Evolutionary conservation across 345 rosid species (phyloP), one percentile per base, ranked within the genome.

Genomic region (Lumnitzera racemosa): DNA sequence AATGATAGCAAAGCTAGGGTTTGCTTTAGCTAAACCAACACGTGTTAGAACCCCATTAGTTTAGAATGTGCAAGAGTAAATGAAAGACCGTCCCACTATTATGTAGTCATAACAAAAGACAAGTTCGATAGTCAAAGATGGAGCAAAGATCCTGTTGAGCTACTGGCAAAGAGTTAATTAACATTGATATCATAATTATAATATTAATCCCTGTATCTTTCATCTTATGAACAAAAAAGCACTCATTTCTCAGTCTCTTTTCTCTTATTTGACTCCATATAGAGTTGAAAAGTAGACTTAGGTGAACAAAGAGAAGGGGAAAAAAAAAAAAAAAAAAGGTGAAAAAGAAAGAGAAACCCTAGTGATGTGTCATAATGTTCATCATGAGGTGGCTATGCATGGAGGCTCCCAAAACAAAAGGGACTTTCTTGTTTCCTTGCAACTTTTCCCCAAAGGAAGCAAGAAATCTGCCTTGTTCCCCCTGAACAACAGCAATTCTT

Each of bases 311-410:
- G 24, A 20, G 16, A n/a, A 25, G 36, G 20, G 20, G 17, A 12
- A 20, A 29, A 1, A 9, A 36, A 36, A 36, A 36, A 36, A 36
- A 36, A 36, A 5, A 5, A 36, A 36, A 36, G 20, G 20, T 20
- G 20, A 20, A 20, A 20, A 20, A 20, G 20, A 4, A 36, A 9
- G 43, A 36, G 43, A 7, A 36, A 36, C 11, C 31, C 43, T 36
- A 36, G 11, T 36, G 43, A 36, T 36, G 43, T 36, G 7, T 36
- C 11, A 36, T 36, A 36, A 50, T 49, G 36, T 51, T 3, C 46
- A 20, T 76, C 69, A 83, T 57, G 88, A 83, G 27, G 94, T 87
- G 65, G 98, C 96, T 63, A 89, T 85, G 90, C 98, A 92, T 24
- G 69, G 61, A 1, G 78, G 71, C 69, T 85, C 91, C 74, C 78